These are phyloP conservation scores for Drosera capensis DNA, from an alignment of 148 eudicot species.

Conservation along the genomic window DNA sequence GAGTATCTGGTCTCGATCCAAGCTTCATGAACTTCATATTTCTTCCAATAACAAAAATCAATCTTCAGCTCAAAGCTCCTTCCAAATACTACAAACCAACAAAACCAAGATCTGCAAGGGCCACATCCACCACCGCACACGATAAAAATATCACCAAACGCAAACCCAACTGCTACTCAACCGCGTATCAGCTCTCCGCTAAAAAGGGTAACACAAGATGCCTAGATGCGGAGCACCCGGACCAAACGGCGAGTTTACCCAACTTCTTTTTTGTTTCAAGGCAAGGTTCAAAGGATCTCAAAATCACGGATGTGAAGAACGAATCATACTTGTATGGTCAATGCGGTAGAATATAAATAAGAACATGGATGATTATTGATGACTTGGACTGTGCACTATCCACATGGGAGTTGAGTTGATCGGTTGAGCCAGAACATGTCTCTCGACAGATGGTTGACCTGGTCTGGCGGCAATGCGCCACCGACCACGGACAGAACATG, in stretches of 20 bases:
- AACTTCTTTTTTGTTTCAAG: conserved; percentile 17
- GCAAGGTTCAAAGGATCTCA: conserved; percentile 24
- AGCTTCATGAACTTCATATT: conserved; percentile 98
- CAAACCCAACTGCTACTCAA: conserved; percentile 19
- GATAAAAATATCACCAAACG: no score
- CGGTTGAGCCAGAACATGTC: conserved; percentile 11
- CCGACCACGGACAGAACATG: conserved; percentile 36
- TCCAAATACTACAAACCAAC: conserved; percentile 17
- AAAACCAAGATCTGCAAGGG: conserved; percentile 11
- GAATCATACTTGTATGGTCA: conserved; percentile 28
- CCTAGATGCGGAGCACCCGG: conserved; percentile 36
- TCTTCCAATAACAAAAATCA: conserved; percentile 6
- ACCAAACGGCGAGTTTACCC: conserved; percentile 27
- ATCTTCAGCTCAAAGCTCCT: conserved; percentile 9
- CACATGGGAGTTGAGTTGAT: conserved; percentile 16
- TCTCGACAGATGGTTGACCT: conserved; percentile 26
- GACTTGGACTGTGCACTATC: conserved; percentile 17
- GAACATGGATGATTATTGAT: conserved; percentile 21
- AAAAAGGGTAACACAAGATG: conserved; percentile 17
- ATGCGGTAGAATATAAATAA: conserved; percentile 35
- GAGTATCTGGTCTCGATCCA: conserved; percentile 79
- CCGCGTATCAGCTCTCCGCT: conserved; percentile 8
- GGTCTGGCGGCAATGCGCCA: conserved; percentile 65
- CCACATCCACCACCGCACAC: no score
- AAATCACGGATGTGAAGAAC: conserved; percentile 13